phyloP scores from a whole-genome alignment of 2,329 filamentous ascomycete species.

The Fonsecaea pugnacius region DNA sequence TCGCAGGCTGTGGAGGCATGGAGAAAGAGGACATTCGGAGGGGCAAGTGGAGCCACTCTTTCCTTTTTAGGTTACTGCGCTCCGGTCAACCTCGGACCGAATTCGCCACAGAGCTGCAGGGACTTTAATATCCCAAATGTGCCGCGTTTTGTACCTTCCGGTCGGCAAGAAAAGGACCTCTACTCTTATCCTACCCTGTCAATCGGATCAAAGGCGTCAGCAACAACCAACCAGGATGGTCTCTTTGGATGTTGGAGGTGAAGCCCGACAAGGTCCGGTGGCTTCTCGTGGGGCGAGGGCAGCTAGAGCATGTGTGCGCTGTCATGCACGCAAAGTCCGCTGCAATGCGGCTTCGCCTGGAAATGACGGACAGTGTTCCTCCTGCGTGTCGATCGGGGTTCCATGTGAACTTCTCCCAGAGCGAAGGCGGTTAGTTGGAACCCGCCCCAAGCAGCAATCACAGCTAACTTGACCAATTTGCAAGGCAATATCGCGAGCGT shows the following conservation, averaged over 20 bases:
- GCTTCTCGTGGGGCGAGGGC: not conserved
- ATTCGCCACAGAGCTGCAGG: too few relatives aligned
- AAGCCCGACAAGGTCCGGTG: not conserved
- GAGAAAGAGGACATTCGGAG: too few relatives aligned
- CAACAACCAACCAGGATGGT: not conserved
- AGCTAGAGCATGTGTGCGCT: not conserved
- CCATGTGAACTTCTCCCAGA: not conserved
- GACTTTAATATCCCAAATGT: too few relatives aligned
- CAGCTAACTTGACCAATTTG: not conserved
- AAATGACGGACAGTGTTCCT: not conserved
- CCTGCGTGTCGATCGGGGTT: not conserved
- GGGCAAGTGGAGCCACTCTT: too few relatives aligned
- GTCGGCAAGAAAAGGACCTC: too few relatives aligned
- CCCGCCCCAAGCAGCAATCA: not conserved
- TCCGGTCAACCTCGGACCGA: too few relatives aligned
- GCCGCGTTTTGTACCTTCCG: too few relatives aligned
- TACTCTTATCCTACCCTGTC: too few relatives aligned
- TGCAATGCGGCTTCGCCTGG: not conserved
- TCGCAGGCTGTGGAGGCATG: too few relatives aligned
- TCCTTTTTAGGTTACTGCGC: too few relatives aligned
- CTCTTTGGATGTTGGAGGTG: not conserved
- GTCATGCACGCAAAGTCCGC: constrained; percentile 7
- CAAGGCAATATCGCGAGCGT: not conserved
- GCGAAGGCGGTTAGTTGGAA: not conserved
- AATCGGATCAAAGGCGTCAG: too few relatives aligned